Evolutionary conservation across 2,329 filamentous ascomycete genomes (phyloP).

Genomic region (Fulvia fulva): DNA sequence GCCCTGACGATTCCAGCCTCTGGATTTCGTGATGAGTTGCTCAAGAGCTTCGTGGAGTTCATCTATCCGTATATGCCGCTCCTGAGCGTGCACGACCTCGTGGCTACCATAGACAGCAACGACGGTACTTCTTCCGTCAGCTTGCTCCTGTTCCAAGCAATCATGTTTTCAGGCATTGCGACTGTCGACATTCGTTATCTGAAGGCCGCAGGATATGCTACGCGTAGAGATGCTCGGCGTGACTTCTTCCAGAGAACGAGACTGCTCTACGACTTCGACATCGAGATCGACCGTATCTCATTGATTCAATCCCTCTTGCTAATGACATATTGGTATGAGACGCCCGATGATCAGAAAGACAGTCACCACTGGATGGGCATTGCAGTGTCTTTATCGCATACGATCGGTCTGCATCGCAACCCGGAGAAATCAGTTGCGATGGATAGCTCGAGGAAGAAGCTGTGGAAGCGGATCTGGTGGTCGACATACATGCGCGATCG

Average conservation of each 20-base stretch:
- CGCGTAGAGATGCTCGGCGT: slow-evolving; percentile 76
- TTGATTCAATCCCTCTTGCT: slow-evolving; percentile 83
- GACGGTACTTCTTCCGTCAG: slow-evolving; percentile 72
- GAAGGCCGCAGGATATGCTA: slow-evolving; percentile 70
- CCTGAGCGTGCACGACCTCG: slow-evolving; percentile 62
- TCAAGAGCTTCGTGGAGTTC: slow-evolving; percentile 80
- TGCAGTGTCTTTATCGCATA: slow-evolving; percentile 86
- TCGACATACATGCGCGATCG: slow-evolving; percentile 94
- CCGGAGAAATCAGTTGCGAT: slow-evolving; percentile 69
- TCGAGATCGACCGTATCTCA: slow-evolving; percentile 82
- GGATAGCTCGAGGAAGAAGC: slow-evolving; percentile 66
- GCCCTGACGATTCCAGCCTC: slow-evolving; percentile 71
- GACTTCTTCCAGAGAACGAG: slow-evolving; percentile 85
- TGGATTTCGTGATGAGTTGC: slow-evolving; percentile 70
- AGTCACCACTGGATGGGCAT: slow-evolving; percentile 99
- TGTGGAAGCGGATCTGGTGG: slow-evolving; percentile 98
- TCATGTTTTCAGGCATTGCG: slow-evolving; percentile 89
- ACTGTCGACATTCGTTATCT: slow-evolving; percentile 80
- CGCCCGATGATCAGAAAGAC: slow-evolving; percentile 93
- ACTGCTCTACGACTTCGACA: slow-evolving; percentile 91
- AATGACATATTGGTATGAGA: slow-evolving; percentile 98
- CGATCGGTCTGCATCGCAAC: slow-evolving; percentile 87
- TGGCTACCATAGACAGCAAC: slow-evolving; percentile 57
- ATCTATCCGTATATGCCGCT: slow-evolving; percentile 94
- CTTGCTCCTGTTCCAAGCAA: slow-evolving; percentile 83